Evolutionary conservation across 129 eudicot genomes (phyloP).

Genomic region (Lactuca sativa): DNA sequence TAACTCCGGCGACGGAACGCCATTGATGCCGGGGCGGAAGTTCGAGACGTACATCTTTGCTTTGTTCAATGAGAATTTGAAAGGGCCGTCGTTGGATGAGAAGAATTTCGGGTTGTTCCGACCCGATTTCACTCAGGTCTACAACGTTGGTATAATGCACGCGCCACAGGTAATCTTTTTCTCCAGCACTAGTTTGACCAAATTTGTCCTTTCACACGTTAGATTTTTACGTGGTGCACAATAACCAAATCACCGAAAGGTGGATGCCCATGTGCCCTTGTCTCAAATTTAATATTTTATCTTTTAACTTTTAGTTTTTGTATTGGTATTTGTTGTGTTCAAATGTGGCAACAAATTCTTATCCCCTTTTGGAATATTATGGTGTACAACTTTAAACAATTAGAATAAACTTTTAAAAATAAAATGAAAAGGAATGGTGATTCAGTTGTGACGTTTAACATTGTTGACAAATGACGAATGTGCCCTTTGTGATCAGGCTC

Average conservation of each 20-base stretch:
- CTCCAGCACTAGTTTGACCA: constrained; percentile 25
- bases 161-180: constrained; percentile 35
- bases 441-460: background rate
- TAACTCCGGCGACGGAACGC: constrained; percentile 67
- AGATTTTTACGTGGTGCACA: constrained; percentile 14
- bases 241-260: constrained; percentile 32
- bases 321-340: background rate
- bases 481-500: constrained; percentile 18
- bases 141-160: constrained; percentile 70
- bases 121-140: constrained; percentile 78
- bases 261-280: constrained; percentile 26
- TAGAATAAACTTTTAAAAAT: no score
- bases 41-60: constrained; percentile 79
- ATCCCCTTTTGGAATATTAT: background rate
- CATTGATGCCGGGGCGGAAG: constrained; percentile 80
- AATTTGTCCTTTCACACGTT: constrained; percentile 14
- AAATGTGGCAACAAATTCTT: background rate
- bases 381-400: background rate
- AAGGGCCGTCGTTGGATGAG: constrained; percentile 83
- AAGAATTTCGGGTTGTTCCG: constrained; percentile 79
- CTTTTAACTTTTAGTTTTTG: background rate
- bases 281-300: background rate
- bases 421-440: background rate
- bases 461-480: background rate
- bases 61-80: constrained; percentile 76